These are phyloP conservation scores for Colletotrichum australisinense DNA, from an alignment of 2,329 filamentous ascomycete genomes.

Conservation along the genomic window DNA sequence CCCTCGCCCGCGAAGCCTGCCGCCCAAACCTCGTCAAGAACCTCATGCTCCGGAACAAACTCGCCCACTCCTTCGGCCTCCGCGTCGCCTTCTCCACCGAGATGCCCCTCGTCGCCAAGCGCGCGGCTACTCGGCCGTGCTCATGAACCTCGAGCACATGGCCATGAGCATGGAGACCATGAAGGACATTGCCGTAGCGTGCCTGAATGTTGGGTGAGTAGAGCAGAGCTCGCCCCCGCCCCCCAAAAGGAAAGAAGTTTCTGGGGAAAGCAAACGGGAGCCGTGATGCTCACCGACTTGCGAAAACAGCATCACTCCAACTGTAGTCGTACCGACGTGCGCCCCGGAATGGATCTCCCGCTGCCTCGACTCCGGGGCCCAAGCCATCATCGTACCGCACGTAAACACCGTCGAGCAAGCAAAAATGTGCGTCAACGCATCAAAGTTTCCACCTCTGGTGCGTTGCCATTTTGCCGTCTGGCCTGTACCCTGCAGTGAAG, in stretches of 20 bases:
- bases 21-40: slow-evolving; percentile 23
- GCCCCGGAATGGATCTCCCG: slow-evolving; percentile 38
- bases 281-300: too few species aligned
- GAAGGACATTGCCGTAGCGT: slow-evolving; percentile 20
- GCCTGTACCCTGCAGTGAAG: too few species aligned
- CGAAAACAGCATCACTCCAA: not conserved
- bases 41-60: slow-evolving; percentile 8
- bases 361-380: slow-evolving; percentile 62
- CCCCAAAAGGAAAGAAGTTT: too few species aligned
- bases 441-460: slow-evolving; percentile 62
- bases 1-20: slow-evolving; percentile 11
- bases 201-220: slow-evolving; percentile 17
- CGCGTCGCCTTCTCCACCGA: slow-evolving; percentile 28
- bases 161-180: slow-evolving; percentile 25
- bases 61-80: slow-evolving; percentile 24
- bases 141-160: slow-evolving; percentile 26
- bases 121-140: slow-evolving; percentile 19
- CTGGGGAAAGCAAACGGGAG: too few species aligned
- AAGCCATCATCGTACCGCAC: slow-evolving; percentile 61
- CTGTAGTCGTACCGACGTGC: slow-evolving; percentile 14
- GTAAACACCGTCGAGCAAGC: slow-evolving; percentile 59
- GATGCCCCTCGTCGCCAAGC: slow-evolving; percentile 25
- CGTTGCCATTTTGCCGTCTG: not conserved
- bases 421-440: slow-evolving; percentile 55
- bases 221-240: too few species aligned